Evolutionary conservation across 805 yeast species (phyloP), one percentile per base, ranked within the genome.

Genomic region (Saccharomyces paradoxus): DNA sequence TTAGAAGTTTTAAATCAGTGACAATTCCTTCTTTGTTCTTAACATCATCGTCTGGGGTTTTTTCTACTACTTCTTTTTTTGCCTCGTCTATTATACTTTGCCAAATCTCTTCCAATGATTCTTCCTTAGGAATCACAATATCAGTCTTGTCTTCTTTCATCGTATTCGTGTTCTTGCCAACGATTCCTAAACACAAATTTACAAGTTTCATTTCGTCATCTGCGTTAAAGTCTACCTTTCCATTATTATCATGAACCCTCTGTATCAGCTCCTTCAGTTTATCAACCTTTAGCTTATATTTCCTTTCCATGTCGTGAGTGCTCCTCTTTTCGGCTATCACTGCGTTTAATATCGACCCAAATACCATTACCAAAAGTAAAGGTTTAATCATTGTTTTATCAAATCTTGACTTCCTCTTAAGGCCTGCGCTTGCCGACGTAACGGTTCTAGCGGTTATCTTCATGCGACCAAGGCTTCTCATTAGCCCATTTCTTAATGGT

Each of bases 281-380:
- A 21, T 62, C 57, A 10, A 73, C 65, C 61, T 76, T 77, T 32
- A 76, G 58, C 2, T 58, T 48, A 57, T 75, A 71, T 13, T 75
- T 64, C 44, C 72, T 64, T 26, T 73, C 75, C 60, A 78, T 58
- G 24, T 74, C 77, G 6, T 73, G 73, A 29, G 67, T 64, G 13
- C 69, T 69, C 41, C 75, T 71, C 52, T 77, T 73, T 30, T 71
- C 66, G 41, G 74, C 72, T 52, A 76, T 75, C 22, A 79, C 73
- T 61, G 77, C 74, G 57, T 77, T 73, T 8, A 80, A 68, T 60
- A 78, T 74, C 0, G 81, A 75, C 1, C 81, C 76, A 46, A 78
- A 74, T 12, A 77, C 59, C 5, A 80, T 70, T 2, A 78, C 65
- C 26, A 77, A 71, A 10, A 77, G 50, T 5, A 74, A 64, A 14